Percentiles rank a stretch among this genome's conserved stretches.
These are phyloP conservation scores for Botrytis aclada DNA, from an alignment of 2,329 filamentous ascomycete genomes.

Conservation along the genomic window DNA sequence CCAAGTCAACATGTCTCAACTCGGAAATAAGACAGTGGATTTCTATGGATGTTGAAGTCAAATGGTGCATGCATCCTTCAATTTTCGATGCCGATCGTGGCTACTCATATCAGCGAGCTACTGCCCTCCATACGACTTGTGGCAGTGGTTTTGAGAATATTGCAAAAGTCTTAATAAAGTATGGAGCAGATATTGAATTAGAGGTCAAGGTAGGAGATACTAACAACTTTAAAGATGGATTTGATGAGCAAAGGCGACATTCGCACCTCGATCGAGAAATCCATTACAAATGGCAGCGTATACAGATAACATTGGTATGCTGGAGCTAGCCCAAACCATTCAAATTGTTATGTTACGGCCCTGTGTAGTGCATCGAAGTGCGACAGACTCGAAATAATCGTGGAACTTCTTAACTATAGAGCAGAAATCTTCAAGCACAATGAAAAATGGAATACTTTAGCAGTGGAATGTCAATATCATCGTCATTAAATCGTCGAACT, in stretches of 20 bases:
- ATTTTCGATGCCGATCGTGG: too few species aligned
- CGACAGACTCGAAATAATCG: background rate
- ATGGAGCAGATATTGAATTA: background rate
- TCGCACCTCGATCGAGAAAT: background rate
- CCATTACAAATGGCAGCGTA: background rate
- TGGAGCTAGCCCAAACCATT: background rate
- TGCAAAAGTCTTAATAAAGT: background rate
- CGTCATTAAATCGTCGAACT: background rate
- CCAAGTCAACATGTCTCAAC: too few species aligned
- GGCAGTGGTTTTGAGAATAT: background rate
- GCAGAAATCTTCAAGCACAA: background rate
- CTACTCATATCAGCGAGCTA: too few species aligned
- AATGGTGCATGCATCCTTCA: too few species aligned
- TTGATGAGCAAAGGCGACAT: background rate
- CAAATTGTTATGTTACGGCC: background rate
- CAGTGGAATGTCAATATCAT: background rate
- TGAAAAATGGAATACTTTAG: background rate
- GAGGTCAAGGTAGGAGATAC: background rate
- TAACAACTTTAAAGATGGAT: background rate
- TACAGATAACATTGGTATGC: background rate
- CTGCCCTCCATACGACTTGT: background rate
- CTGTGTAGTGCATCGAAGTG: background rate
- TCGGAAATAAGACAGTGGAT: too few species aligned
- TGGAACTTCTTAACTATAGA: background rate
- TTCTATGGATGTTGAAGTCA: too few species aligned